Conservation (phyloP, 2,329 filamentous ascomycete genomes). For the Microcyclospora pomicola region DNA sequence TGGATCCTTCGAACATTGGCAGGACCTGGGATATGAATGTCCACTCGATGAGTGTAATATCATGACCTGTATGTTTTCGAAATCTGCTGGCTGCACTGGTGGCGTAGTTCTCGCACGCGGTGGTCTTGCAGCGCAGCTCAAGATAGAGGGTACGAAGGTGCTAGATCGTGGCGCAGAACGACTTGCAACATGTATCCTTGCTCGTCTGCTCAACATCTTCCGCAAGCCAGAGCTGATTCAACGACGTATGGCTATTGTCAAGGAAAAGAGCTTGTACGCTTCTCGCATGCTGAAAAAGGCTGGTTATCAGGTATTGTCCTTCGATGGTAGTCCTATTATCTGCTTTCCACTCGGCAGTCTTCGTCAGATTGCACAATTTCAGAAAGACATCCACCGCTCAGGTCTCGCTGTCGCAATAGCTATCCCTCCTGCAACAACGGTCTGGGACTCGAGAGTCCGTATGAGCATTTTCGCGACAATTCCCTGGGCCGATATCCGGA, state of each 20-base stretch:
- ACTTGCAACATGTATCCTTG: not conserved
- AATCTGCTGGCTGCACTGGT: constrained; percentile 1
- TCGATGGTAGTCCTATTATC: no score
- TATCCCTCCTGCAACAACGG: not conserved
- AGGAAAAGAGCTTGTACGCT: no score
- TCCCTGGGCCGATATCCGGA: no score
- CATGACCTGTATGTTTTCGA: not conserved
- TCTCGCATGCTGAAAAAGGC: no score
- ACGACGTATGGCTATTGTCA: not conserved
- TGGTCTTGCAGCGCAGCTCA: not conserved
- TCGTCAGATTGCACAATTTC: no score
- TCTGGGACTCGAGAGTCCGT: not conserved
- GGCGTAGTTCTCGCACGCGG: constrained; percentile 1
- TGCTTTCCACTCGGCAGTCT: no score
- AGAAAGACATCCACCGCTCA: no score
- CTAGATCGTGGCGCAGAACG: not conserved
- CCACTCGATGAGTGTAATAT: constrained; percentile 1
- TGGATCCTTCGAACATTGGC: constrained; percentile 2
- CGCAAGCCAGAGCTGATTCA: not conserved
- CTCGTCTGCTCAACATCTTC: not conserved
- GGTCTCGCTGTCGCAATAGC: not conserved
- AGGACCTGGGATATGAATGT: not conserved
- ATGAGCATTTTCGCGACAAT: no score
- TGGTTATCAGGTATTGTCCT: no score
- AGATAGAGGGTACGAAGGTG: not conserved